phyloP scores from a whole-genome alignment of 2,329 filamentous ascomycete species.

The Lachnellula occidentalis region DNA sequence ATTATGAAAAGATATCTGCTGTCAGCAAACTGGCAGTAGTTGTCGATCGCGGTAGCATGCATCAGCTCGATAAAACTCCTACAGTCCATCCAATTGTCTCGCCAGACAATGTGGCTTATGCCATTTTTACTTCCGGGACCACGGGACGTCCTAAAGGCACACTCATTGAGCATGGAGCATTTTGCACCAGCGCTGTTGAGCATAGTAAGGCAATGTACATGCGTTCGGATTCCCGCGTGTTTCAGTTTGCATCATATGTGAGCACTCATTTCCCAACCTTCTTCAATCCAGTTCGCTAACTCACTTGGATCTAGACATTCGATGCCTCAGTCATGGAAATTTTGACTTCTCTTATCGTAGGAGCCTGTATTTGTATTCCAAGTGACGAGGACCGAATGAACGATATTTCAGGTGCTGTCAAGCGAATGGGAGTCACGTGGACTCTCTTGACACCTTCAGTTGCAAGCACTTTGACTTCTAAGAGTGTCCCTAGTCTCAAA shows the following conservation, averaged over 20 bases:
- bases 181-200: conserved; percentile 13
- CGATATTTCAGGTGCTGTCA: conserved; percentile 29
- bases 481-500: conserved; percentile 16
- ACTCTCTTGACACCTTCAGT: conserved; percentile 24
- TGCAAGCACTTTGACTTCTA: conserved; percentile 16
- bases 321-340: conserved; percentile 9
- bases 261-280: not conserved
- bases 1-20: not conserved
- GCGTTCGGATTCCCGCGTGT: not conserved
- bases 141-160: conserved; percentile 42
- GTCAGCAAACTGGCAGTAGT: not conserved
- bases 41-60: not conserved
- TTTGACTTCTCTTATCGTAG: conserved; percentile 21
- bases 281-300: not conserved
- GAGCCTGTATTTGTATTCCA: conserved; percentile 35
- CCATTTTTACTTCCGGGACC: conserved; percentile 28
- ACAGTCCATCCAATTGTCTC: not conserved
- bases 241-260: conserved; percentile 1
- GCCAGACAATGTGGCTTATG: conserved; percentile 30
- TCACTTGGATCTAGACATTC: conserved; percentile 1
- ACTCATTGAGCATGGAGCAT: conserved; percentile 27
- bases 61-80: not conserved
- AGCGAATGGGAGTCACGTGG: conserved; percentile 16
- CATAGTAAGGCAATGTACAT: not conserved
- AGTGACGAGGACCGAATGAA: conserved; percentile 35